Evolutionary conservation across 2,329 filamentous ascomycete species (phyloP).

Genomic region (Septoria linicola): DNA sequence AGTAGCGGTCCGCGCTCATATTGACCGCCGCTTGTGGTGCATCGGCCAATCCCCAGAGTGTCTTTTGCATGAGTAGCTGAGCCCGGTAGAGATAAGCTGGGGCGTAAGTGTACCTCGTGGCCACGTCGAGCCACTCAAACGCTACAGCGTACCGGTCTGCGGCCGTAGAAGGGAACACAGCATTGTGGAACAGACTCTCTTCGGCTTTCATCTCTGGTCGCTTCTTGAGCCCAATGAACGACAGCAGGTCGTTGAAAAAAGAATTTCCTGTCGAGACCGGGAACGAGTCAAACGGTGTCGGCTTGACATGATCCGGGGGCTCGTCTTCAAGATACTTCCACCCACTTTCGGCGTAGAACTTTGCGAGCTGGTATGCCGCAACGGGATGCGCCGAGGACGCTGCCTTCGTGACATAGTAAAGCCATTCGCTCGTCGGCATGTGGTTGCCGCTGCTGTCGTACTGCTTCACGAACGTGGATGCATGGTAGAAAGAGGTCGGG

Average conservation of each 20-base stretch:
- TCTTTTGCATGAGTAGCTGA: constrained; percentile 28
- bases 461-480: constrained; percentile 29
- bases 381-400: constrained; percentile 43
- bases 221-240: constrained; percentile 12
- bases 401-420: constrained; percentile 48
- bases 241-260: background rate
- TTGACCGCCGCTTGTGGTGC: constrained; percentile 28
- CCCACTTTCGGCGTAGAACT: constrained; percentile 40
- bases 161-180: constrained; percentile 32
- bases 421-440: constrained; percentile 39
- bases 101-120: constrained; percentile 27
- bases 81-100: constrained; percentile 33
- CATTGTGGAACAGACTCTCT: constrained; percentile 31
- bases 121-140: constrained; percentile 31
- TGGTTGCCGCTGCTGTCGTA: constrained; percentile 25
- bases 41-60: constrained; percentile 26
- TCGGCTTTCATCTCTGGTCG: constrained; percentile 12
- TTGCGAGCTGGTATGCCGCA: constrained; percentile 41
- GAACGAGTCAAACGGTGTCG: constrained; percentile 37
- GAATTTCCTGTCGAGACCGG: constrained; percentile 17
- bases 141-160: constrained; percentile 30
- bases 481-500: constrained; percentile 44
- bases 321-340: constrained; percentile 39
- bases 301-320: constrained; percentile 36
- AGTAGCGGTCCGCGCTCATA: constrained; percentile 30